Evolutionary conservation across 2,329 filamentous ascomycete species (phyloP).

Genomic region (Apiospora rasikravindrae): DNA sequence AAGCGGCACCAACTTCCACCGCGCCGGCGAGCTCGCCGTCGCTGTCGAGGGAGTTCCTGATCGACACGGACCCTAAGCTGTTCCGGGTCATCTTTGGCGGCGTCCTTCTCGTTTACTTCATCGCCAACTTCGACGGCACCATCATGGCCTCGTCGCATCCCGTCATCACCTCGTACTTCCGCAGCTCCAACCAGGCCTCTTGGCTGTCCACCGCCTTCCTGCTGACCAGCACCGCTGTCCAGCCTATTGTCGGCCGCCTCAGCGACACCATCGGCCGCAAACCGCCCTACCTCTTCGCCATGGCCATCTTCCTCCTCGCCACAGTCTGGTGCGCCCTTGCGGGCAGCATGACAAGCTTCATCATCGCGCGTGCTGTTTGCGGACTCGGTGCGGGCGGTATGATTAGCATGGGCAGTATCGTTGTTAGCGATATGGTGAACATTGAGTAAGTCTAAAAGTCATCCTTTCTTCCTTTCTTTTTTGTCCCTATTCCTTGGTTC

Average conservation of each 20-base stretch:
- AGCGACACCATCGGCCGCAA: conserved; percentile 77
- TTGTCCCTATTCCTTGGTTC: too few relatives aligned
- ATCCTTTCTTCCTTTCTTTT: too few relatives aligned
- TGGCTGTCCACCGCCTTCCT: conserved; percentile 84
- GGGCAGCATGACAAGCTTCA: conserved; percentile 70
- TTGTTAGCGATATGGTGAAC: conserved; percentile 75
- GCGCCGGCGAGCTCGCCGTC: conserved; percentile 15
- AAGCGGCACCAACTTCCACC: neutral
- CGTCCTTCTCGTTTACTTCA: conserved; percentile 62
- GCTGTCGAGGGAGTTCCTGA: conserved; percentile 42
- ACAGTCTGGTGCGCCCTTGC: conserved; percentile 75
- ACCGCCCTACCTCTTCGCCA: conserved; percentile 66
- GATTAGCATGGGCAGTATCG: conserved; percentile 71
- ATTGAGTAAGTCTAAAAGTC: conserved; percentile 59
- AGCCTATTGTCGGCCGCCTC: conserved; percentile 75
- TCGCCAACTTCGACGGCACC: conserved; percentile 74
- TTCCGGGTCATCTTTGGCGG: conserved; percentile 69
- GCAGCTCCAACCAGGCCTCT: conserved; percentile 77
- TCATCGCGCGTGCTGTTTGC: conserved; percentile 71
- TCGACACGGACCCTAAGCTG: conserved; percentile 50
- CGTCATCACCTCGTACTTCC: conserved; percentile 81
- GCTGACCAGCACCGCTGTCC: conserved; percentile 76
- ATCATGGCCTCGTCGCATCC: conserved; percentile 84
- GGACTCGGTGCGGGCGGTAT: conserved; percentile 76
- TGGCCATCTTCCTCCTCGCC: conserved; percentile 66